A percentile compares a stretch with the other conserved stretches of the same genome.
phyloP scores from a whole-genome alignment of 2,329 filamentous ascomycete species.

The Penicillium corylophilum region DNA sequence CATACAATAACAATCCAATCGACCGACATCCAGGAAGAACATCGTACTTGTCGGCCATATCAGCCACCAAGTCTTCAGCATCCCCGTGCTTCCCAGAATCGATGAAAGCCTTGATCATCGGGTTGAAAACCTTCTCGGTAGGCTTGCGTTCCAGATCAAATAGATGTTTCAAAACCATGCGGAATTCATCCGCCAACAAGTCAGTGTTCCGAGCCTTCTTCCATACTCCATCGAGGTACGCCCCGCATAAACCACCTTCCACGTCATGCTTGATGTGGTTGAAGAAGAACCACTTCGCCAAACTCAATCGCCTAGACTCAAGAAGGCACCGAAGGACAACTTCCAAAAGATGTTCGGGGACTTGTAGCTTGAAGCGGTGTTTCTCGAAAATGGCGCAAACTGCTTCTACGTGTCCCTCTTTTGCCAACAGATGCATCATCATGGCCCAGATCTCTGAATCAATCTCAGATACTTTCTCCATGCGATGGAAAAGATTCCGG shows the following conservation, averaged over 20 bases:
- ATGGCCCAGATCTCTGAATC: slow-evolving; percentile 38
- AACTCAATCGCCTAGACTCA: slow-evolving; percentile 38
- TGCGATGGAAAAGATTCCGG: slow-evolving; percentile 35
- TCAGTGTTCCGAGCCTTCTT: slow-evolving; percentile 40
- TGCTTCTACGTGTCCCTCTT: slow-evolving; percentile 38
- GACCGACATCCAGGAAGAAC: slow-evolving; percentile 35
- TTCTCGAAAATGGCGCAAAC: slow-evolving; percentile 33
- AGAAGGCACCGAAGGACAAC: slow-evolving; percentile 38
- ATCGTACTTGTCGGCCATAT: slow-evolving; percentile 33
- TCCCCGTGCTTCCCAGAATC: slow-evolving; percentile 37
- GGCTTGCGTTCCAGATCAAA: slow-evolving; percentile 29
- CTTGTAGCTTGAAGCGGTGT: slow-evolving; percentile 26
- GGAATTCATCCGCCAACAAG: slow-evolving; percentile 35
- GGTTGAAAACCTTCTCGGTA: slow-evolving; percentile 42
- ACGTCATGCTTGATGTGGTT: slow-evolving; percentile 33
- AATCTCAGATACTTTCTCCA: slow-evolving; percentile 34
- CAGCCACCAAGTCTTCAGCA: slow-evolving; percentile 35
- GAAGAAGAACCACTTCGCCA: slow-evolving; percentile 39
- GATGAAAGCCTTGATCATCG: slow-evolving; percentile 41
- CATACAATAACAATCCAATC: slow-evolving; percentile 38
- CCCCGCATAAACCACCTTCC: slow-evolving; percentile 36
- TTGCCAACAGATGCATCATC: slow-evolving; percentile 37
- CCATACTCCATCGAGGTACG: slow-evolving; percentile 41
- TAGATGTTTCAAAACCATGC: slow-evolving; percentile 29
- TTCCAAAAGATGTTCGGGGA: slow-evolving; percentile 34